A percentile compares a stretch with the other conserved stretches of the same genome.
These are phyloP conservation scores for Sugiyamaella qingdaonensis DNA, from an alignment of 805 yeast genomes.

Conservation along the genomic window DNA sequence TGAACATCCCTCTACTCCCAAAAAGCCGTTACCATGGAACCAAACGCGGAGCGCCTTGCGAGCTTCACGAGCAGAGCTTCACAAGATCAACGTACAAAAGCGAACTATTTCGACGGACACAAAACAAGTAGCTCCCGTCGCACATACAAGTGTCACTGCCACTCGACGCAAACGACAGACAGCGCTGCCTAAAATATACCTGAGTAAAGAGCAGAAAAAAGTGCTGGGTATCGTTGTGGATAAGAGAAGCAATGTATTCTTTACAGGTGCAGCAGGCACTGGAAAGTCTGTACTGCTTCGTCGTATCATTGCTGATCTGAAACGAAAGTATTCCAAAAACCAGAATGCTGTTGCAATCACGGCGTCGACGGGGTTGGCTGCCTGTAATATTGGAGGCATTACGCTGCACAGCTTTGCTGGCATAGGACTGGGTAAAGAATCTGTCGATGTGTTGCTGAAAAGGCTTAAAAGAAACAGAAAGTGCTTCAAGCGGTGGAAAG, in stretches of 20 bases:
- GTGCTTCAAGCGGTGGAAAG: slow-evolving; percentile 55
- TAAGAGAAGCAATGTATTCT: slow-evolving; percentile 66
- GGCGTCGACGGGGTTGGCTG: slow-evolving; percentile 96
- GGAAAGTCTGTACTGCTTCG: slow-evolving; percentile 89
- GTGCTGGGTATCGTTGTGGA: slow-evolving; percentile 60
- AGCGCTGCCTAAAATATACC: slow-evolving; percentile 23
- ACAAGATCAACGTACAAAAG: slow-evolving; percentile 2
- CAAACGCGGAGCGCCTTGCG: neutral
- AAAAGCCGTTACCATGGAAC: slow-evolving; percentile 3
- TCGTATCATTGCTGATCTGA: slow-evolving; percentile 56
- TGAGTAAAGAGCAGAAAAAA: slow-evolving; percentile 46
- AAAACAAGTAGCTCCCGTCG: neutral
- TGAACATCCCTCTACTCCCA: neutral
- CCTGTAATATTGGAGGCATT: slow-evolving; percentile 86
- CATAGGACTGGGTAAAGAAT: slow-evolving; percentile 69
- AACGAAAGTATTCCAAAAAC: slow-evolving; percentile 39
- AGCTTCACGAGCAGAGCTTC: neutral
- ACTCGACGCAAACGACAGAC: neutral
- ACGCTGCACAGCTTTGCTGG: slow-evolving; percentile 86
- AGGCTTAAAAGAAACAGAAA: slow-evolving; percentile 46
- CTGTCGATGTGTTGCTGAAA: slow-evolving; percentile 42
- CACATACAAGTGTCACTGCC: neutral
- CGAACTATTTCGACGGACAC: slow-evolving; percentile 6
- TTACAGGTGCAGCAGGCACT: slow-evolving; percentile 98
- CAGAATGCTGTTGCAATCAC: slow-evolving; percentile 69